A percentile compares a stretch with the other conserved stretches of the same genome.
These are phyloP conservation scores for Meyerozyma smithsonii DNA, from an alignment of 1,139 yeast genomes.

Conservation along the genomic window DNA sequence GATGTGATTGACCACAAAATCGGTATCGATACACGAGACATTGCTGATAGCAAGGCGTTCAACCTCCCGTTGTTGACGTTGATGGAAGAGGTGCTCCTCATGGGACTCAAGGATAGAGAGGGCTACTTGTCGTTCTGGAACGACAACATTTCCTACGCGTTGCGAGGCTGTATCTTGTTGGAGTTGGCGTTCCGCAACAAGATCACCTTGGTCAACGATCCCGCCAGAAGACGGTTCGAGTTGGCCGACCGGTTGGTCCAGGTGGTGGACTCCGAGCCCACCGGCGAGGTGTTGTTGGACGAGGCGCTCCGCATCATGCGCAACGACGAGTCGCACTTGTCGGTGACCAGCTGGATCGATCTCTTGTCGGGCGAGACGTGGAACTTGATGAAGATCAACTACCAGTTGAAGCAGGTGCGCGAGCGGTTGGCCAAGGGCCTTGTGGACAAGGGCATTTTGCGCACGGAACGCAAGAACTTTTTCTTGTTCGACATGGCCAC, in stretches of 20 bases:
- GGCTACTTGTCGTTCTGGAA: conserved; percentile 98
- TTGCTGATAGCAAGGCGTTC: conserved; percentile 43
- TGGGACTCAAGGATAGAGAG: conserved; percentile 93
- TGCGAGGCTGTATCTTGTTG: conserved; percentile 88
- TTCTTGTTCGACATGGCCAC: conserved; percentile 97
- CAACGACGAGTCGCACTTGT: conserved; percentile 70
- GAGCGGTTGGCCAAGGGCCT: conserved; percentile 95
- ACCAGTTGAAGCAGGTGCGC: conserved; percentile 94
- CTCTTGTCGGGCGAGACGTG: conserved; percentile 93
- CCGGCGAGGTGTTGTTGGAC: conserved; percentile 93
- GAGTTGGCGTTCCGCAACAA: conserved; percentile 90
- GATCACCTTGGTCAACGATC: conserved; percentile 85
- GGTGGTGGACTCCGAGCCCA: conserved; percentile 77
- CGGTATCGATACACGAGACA: conserved; percentile 79
- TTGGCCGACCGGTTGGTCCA: conserved; percentile 83
- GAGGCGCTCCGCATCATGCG: conserved; percentile 91
- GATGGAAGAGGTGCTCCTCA: conserved; percentile 91
- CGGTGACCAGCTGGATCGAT: conserved; percentile 92
- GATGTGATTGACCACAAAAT: conserved; percentile 48
- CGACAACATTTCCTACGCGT: conserved; percentile 92
- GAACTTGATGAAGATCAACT: conserved; percentile 91
- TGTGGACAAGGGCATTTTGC: conserved; percentile 94
- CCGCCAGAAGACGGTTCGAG: conserved; percentile 88
- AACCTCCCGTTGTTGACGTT: conserved; percentile 71
- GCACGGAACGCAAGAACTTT: conserved; percentile 94